Percentiles rank a stretch among this genome's conserved stretches.
phyloP scores from a whole-genome alignment of 208 protist genomes.

The Trypanosoma scelopori region DNA sequence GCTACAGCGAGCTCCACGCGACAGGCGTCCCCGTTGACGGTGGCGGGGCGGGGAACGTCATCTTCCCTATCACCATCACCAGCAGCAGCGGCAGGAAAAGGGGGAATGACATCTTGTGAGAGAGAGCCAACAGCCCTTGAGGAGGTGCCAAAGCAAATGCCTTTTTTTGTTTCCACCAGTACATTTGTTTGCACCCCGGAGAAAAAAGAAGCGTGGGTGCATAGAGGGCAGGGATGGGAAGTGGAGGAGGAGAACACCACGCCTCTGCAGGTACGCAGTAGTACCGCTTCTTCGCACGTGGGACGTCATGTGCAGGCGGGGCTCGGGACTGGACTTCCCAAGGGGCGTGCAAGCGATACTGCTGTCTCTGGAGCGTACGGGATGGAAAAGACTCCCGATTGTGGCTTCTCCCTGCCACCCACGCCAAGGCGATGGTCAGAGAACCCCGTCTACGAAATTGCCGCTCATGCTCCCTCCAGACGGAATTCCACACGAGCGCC shows the following conservation, averaged over 20 bases:
- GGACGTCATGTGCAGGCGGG: too few relatives aligned
- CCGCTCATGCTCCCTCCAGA: slow-evolving; percentile 14
- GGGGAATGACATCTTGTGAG: neutral
- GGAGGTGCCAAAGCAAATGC: neutral
- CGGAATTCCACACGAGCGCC: slow-evolving; percentile 11
- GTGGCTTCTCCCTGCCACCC: neutral
- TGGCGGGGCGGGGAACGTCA: too few relatives aligned
- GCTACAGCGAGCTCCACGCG: neutral
- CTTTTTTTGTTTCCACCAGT: slow-evolving; percentile 17
- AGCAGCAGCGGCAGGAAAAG: neutral
- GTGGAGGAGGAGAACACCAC: too few relatives aligned
- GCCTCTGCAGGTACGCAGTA: too few relatives aligned
- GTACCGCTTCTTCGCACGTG: too few relatives aligned
- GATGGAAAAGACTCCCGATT: too few relatives aligned
- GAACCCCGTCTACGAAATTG: slow-evolving; percentile 21
- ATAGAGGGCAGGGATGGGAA: neutral
- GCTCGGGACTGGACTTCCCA: too few relatives aligned
- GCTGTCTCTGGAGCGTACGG: neutral
- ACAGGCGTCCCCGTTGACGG: neutral
- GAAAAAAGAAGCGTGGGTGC: neutral
- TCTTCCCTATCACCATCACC: neutral
- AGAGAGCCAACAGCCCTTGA: neutral
- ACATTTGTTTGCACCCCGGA: slow-evolving; percentile 8
- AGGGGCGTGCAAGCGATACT: neutral
- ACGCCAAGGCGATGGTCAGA: slow-evolving; percentile 16